Evolutionary conservation across 73 alveolate species (phyloP), one percentile per base, ranked within the genome.

Genomic region (Tetrahymena thermophila): DNA sequence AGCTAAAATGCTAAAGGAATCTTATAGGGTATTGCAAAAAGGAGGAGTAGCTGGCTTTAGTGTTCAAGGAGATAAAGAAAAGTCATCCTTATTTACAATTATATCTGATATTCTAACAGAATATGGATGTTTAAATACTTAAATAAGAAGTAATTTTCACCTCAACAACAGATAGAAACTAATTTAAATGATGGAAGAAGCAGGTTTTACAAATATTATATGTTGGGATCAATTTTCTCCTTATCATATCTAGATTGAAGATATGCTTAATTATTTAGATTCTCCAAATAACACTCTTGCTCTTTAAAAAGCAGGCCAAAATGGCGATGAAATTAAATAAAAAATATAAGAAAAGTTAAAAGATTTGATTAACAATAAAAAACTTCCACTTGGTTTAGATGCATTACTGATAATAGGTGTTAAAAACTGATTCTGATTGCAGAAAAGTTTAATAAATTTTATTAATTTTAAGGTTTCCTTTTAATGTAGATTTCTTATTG

Each of bases 51-150:
- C 96, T 40, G 99, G 97, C 58, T 97, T 97, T 56, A 56, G 97
- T 25, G 98, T 97, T 17, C 97, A 98, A 97, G 98, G 98, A 8
- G 96, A 97, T 56, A 93, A 85, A 40, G 99, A 97, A 42, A 84
- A 93, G 56, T 37, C 95, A n/a, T 40, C 42, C 4, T n/a, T 96
- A 16, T 95, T 95, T 56, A 94, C 71, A 34, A 56, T 94, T 71
- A 23, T 94, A 25, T 19, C 85, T 23, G 37, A 94, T 25, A 94
- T 94, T 94, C 34, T 43, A 21, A 83, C 43, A n/a, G 35, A 83
- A 83, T 34, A 37, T 56, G 93, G 85, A 23, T 89, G 35, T 11
- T 10, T 34, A 35, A 35, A n/a, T 25, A 94, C 44, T 23, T 10
- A 44, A 44, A 50, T 71, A 14, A 94, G 94, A 83, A 44, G 94